A percentile compares a stretch with the other conserved stretches of the same genome.
Conservation (phyloP, 169 alveolate species). For the Cryptosporidium bovis region DNA sequence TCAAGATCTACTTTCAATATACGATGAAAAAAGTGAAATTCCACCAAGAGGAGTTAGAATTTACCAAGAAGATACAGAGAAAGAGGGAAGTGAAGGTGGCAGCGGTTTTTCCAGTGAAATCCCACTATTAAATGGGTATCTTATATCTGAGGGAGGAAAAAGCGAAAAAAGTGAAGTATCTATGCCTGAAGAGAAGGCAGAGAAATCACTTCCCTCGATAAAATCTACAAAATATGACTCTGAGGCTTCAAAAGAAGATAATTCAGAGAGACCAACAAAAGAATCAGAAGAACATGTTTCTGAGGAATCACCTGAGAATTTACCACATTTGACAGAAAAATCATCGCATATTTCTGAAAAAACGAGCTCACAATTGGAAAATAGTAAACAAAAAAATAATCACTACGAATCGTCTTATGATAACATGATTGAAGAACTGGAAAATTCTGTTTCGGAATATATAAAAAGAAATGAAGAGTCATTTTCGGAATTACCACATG, state of each 20-base stretch:
- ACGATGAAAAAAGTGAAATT: conserved; percentile 3
- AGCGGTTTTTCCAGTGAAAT: too few species aligned
- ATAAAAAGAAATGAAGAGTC: not conserved
- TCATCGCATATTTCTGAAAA: too few species aligned
- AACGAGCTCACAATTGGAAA: too few species aligned
- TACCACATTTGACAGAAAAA: too few species aligned
- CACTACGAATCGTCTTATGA: conserved; percentile 52
- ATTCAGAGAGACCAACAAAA: not conserved
- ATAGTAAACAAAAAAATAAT: not conserved
- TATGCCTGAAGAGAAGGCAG: too few species aligned
- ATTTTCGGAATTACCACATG: conserved; percentile 23
- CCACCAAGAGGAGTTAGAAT: not conserved
- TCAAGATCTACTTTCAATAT: not conserved
- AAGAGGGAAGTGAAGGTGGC: not conserved
- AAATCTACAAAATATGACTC: not conserved
- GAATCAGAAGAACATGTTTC: too few species aligned
- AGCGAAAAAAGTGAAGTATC: too few species aligned
- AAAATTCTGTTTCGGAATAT: conserved; percentile 30
- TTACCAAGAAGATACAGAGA: not conserved
- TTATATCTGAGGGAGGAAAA: too few species aligned
- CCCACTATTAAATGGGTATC: too few species aligned
- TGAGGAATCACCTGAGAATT: too few species aligned
- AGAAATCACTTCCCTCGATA: not conserved
- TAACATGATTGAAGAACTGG: conserved; percentile 16
- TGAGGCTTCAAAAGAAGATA: not conserved